Conservation (phyloP, 2,329 filamentous ascomycete species). For the Fusarium austroafricanum region DNA sequence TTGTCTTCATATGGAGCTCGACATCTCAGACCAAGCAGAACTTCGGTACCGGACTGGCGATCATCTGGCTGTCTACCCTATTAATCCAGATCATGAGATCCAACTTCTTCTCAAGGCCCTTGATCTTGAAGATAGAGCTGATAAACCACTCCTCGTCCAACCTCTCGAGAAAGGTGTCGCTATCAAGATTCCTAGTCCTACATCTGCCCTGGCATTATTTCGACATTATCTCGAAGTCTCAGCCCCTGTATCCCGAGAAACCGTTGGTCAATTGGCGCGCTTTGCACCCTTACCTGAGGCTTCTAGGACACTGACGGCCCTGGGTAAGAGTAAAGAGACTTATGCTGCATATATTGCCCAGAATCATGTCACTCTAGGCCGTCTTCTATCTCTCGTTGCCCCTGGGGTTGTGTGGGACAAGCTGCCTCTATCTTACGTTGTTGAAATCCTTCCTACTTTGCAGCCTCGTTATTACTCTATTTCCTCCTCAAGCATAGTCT, state of each 20-base stretch:
- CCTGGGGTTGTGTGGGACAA: slow-evolving; percentile 32
- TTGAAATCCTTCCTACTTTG: slow-evolving; percentile 64
- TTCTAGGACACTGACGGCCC: not conserved
- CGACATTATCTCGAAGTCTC: slow-evolving; percentile 59
- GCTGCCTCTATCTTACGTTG: slow-evolving; percentile 61
- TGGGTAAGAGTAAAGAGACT: slow-evolving; percentile 36
- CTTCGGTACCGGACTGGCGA: slow-evolving; percentile 55
- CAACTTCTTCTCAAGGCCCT: slow-evolving; percentile 48
- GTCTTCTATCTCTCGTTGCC: slow-evolving; percentile 35
- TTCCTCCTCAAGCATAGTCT: slow-evolving; percentile 63
- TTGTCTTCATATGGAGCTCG: slow-evolving; percentile 54
- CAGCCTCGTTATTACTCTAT: slow-evolving; percentile 71
- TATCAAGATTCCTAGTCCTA: slow-evolving; percentile 53
- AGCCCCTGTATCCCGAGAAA: slow-evolving; percentile 54
- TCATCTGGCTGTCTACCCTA: slow-evolving; percentile 55
- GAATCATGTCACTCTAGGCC: slow-evolving; percentile 45
- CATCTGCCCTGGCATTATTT: slow-evolving; percentile 49
- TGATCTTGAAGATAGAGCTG: slow-evolving; percentile 32
- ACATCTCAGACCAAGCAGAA: slow-evolving; percentile 45
- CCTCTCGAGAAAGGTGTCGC: slow-evolving; percentile 32
- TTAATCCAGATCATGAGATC: slow-evolving; percentile 53
- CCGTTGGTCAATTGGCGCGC: slow-evolving; percentile 52
- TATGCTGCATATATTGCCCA: slow-evolving; percentile 37
- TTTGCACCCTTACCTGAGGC: slow-evolving; percentile 65
- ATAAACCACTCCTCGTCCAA: slow-evolving; percentile 43